phyloP scores from a whole-genome alignment of 2,329 filamentous ascomycete genomes.

The Amphichorda felina region DNA sequence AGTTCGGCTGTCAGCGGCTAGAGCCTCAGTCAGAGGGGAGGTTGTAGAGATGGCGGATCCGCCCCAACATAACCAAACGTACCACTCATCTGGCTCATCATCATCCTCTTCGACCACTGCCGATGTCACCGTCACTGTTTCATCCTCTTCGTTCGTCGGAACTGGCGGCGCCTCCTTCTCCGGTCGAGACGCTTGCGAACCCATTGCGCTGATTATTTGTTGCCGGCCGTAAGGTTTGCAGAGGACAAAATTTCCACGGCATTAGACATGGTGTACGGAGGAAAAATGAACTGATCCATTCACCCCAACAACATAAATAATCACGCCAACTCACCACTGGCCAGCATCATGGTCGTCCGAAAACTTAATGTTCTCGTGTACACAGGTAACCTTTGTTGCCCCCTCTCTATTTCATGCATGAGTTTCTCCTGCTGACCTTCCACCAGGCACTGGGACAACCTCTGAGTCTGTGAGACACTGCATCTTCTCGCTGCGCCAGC shows the following conservation, averaged over 20 bases:
- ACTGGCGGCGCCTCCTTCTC: background rate
- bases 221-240: background rate
- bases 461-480: constrained; percentile 83
- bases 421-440: too few species aligned
- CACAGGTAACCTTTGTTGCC: constrained; percentile 46
- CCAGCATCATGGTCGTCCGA: constrained; percentile 44
- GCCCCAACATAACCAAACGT: too few species aligned
- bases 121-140: too few species aligned
- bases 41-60: too few species aligned
- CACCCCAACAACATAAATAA: too few species aligned
- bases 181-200: constrained; percentile 4
- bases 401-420: background rate
- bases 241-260: background rate
- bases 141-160: background rate
- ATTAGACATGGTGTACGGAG: background rate
- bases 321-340: too few species aligned
- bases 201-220: constrained; percentile 3
- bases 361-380: constrained; percentile 91
- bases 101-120: constrained; percentile 28
- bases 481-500: constrained; percentile 71
- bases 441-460: constrained; percentile 68
- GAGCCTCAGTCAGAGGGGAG: too few species aligned
- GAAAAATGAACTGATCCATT: background rate
- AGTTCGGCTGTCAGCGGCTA: constrained; percentile 2
- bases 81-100: constrained; percentile 96